Evolutionary conservation across 148 eudicot species (phyloP).

Genomic region (Diospyros lotus): DNA sequence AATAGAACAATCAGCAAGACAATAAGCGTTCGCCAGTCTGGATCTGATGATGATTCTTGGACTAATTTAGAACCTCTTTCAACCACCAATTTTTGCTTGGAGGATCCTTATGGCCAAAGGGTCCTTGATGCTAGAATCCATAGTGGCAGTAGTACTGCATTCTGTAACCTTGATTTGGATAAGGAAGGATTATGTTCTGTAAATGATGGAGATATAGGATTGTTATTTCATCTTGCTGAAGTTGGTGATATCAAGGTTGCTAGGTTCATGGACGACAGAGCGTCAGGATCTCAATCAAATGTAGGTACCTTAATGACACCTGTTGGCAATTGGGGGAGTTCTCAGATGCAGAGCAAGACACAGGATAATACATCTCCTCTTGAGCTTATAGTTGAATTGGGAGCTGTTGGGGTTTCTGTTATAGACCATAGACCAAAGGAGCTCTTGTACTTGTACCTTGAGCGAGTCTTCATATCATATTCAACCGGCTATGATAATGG

Average conservation of each 20-base stretch:
- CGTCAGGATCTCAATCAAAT: constrained; percentile 30
- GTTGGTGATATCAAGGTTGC: constrained; percentile 62
- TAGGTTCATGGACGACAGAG: constrained; percentile 49
- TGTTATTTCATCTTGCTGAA: constrained; percentile 55
- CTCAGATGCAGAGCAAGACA: constrained; percentile 42
- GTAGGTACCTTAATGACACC: constrained; percentile 21
- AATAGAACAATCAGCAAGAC: constrained; percentile 63
- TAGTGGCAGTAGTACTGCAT: constrained; percentile 23
- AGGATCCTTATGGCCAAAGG: constrained; percentile 83
- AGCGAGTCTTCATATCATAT: constrained; percentile 79
- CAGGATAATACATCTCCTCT: constrained; percentile 55
- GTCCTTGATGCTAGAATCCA: constrained; percentile 46
- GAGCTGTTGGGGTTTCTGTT: constrained; percentile 79
- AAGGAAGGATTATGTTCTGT: constrained; percentile 31
- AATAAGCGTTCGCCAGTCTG: constrained; percentile 74
- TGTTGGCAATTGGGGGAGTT: constrained; percentile 41
- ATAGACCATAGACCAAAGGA: constrained; percentile 88
- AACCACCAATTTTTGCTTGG: constrained; percentile 77
- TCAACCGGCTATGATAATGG: constrained; percentile 92
- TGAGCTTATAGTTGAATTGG: constrained; percentile 80
- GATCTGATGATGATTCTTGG: constrained; percentile 73
- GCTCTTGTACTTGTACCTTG: constrained; percentile 76
- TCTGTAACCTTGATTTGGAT: constrained; percentile 57
- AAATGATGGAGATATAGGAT: constrained; percentile 38
- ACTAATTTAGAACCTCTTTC: constrained; percentile 63